A percentile compares a stretch with the other conserved stretches of the same genome.
Conservation (phyloP, 2,329 filamentous ascomycete species). For the Scedosporium boydii region DNA sequence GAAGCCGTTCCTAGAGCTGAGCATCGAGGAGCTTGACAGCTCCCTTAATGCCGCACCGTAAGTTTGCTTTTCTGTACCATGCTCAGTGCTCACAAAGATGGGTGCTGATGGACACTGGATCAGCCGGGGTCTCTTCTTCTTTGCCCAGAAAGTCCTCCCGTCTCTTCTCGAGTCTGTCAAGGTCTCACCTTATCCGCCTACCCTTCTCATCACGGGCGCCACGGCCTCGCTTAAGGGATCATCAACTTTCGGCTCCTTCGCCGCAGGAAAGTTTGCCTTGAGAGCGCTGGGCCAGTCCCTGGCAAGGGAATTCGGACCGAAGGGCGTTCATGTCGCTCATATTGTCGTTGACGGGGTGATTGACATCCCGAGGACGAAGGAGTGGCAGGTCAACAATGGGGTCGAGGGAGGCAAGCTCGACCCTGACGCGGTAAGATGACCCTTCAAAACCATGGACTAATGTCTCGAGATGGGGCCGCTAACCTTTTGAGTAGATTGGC, state of each 20-base stretch:
- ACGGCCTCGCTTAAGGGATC: slow-evolving; percentile 71
- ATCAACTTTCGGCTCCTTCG: slow-evolving; percentile 60
- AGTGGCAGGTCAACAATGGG: slow-evolving; percentile 31
- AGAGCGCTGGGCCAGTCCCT: slow-evolving; percentile 66
- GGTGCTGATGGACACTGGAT: neutral
- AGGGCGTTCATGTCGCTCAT: slow-evolving; percentile 77
- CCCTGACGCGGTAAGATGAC: slow-evolving; percentile 57
- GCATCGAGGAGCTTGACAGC: slow-evolving; percentile 35
- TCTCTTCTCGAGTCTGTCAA: slow-evolving; percentile 54
- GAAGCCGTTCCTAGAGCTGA: slow-evolving; percentile 52
- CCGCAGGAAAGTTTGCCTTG: slow-evolving; percentile 70
- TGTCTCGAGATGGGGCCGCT: neutral
- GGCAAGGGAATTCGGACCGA: slow-evolving; percentile 73
- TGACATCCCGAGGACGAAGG: slow-evolving; percentile 64
- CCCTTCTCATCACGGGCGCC: slow-evolving; percentile 77
- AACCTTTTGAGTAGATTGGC: slow-evolving; percentile 52
- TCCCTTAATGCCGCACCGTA: slow-evolving; percentile 40
- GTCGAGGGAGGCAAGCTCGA: slow-evolving; percentile 55
- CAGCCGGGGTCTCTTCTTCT: slow-evolving; percentile 63
- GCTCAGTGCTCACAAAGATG: neutral
- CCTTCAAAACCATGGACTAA: too few relatives aligned
- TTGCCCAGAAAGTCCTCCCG: slow-evolving; percentile 63
- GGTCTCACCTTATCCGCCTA: slow-evolving; percentile 55
- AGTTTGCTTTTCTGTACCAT: slow-evolving; percentile 15
- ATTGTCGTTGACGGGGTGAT: slow-evolving; percentile 79